Evolutionary conservation across 768 basidiomycete genomes (phyloP).

Genomic region (Leccinum longicurvipes): DNA sequence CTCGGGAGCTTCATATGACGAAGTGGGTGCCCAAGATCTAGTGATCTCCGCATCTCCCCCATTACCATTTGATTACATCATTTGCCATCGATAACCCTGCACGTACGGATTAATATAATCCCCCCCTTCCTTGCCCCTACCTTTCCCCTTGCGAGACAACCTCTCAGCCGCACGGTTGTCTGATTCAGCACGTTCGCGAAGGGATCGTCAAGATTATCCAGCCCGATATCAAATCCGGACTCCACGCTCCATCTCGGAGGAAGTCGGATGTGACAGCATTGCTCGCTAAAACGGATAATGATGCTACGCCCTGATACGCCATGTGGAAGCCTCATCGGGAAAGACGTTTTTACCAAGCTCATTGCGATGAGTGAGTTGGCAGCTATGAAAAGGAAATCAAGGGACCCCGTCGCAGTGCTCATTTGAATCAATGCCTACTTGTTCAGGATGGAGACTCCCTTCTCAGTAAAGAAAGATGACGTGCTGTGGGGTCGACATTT

Average conservation of each 20-base stretch:
- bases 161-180: slow-evolving; percentile 16
- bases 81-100: slow-evolving; percentile 23
- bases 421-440: not conserved
- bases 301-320: slow-evolving; percentile 23
- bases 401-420: slow-evolving; percentile 6
- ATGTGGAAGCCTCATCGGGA: slow-evolving; percentile 13
- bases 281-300: slow-evolving; percentile 10
- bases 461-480: slow-evolving; percentile 11
- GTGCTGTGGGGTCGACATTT: slow-evolving; percentile 22
- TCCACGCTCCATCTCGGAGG: slow-evolving; percentile 18
- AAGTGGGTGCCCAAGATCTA: slow-evolving; percentile 14
- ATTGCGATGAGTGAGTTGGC: slow-evolving; percentile 6
- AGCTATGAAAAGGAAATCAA: slow-evolving; percentile 14
- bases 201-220: slow-evolving; percentile 32
- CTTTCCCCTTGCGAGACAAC: slow-evolving; percentile 11
- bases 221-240: slow-evolving; percentile 18
- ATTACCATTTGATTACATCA: slow-evolving; percentile 14
- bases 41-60: slow-evolving; percentile 9
- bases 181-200: slow-evolving; percentile 25
- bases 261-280: slow-evolving; percentile 25
- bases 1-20: slow-evolving; percentile 6
- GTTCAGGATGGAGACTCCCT: slow-evolving; percentile 8
- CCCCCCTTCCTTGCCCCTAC: not conserved
- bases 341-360: slow-evolving; percentile 3
- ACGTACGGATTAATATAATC: slow-evolving; percentile 26